Evolutionary conservation across 306 rosid species (phyloP).

Genomic region (Elaeagnus macrophylla): DNA sequence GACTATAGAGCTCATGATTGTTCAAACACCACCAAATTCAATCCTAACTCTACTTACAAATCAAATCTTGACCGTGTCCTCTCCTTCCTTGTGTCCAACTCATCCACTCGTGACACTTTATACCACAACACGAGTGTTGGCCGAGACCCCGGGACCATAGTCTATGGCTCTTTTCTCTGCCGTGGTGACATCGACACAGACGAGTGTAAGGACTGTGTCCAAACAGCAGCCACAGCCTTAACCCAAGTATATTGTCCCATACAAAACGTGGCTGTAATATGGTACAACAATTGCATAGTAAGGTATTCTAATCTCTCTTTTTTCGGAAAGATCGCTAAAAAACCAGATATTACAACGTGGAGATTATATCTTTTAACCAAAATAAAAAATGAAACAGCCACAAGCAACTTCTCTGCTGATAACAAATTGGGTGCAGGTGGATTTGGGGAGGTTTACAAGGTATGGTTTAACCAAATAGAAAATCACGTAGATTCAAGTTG

Average conservation of each 20-base stretch:
- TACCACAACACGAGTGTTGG: constrained; percentile 7
- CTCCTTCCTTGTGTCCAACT: neutral
- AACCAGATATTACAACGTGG: neutral
- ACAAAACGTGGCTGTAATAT: constrained; percentile 10
- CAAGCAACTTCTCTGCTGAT: constrained; percentile 27
- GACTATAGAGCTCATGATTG: neutral
- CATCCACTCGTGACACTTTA: too few relatives aligned
- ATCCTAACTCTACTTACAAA: neutral
- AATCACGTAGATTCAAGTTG: too few relatives aligned
- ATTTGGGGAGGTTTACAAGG: constrained; percentile 48
- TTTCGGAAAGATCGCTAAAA: neutral
- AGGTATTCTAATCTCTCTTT: constrained; percentile 18
- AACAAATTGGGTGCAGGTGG: constrained; percentile 43
- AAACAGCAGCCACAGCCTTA: constrained; percentile 6
- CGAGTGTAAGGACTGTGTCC: constrained; percentile 12
- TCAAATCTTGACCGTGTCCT: neutral
- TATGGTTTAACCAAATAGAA: neutral
- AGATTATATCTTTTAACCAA: too few relatives aligned
- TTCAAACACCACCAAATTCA: neutral
- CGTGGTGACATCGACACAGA: neutral
- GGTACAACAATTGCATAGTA: constrained; percentile 29
- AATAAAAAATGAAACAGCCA: too few relatives aligned
- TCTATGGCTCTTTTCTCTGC: constrained; percentile 12
- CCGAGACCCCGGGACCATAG: neutral
- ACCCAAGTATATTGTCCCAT: constrained; percentile 2